A percentile compares a stretch with the other conserved stretches of the same genome.
These are phyloP conservation scores for Favolaschia claudopus DNA, from an alignment of 768 basidiomycete species.

Conservation along the genomic window DNA sequence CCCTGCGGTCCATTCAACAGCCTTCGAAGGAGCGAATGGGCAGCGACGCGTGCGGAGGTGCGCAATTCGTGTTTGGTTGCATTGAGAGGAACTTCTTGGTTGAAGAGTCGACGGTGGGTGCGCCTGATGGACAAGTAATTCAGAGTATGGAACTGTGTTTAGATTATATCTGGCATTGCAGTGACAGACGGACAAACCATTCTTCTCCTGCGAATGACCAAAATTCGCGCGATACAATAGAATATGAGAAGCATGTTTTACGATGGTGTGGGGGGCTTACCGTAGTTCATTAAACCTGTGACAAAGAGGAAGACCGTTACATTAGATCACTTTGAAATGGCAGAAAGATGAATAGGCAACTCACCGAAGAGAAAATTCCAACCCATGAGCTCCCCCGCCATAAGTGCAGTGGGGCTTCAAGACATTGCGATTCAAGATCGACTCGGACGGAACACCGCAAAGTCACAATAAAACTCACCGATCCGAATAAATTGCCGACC, in stretches of 20 bases:
- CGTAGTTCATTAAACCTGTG: slow-evolving; percentile 7
- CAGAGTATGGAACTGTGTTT: no score
- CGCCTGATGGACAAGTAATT: no score
- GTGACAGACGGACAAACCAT: not conserved
- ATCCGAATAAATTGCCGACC: slow-evolving; percentile 47
- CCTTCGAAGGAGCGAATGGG: not conserved
- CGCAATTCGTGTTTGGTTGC: no score
- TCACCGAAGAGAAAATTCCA: slow-evolving; percentile 2
- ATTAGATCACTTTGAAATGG: not conserved
- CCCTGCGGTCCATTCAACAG: not conserved
- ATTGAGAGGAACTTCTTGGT: no score
- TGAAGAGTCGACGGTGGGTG: no score
- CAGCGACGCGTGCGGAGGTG: not conserved
- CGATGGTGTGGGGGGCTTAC: not conserved
- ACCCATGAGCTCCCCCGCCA: slow-evolving; percentile 15
- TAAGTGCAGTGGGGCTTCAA: not conserved
- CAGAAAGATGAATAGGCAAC: not conserved
- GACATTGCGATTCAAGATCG: no score
- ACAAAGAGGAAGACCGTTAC: no score
- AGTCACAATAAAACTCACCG: no score
- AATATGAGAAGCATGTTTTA: not conserved
- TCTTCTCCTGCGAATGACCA: not conserved
- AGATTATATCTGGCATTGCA: no score
- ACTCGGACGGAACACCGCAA: not conserved
- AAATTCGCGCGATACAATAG: not conserved